A percentile compares a stretch with the other conserved stretches of the same genome.
These are phyloP conservation scores for Cryptococcus sp. DNA, from an alignment of 1,284 basidiomycete genomes.

Conservation along the genomic window DNA sequence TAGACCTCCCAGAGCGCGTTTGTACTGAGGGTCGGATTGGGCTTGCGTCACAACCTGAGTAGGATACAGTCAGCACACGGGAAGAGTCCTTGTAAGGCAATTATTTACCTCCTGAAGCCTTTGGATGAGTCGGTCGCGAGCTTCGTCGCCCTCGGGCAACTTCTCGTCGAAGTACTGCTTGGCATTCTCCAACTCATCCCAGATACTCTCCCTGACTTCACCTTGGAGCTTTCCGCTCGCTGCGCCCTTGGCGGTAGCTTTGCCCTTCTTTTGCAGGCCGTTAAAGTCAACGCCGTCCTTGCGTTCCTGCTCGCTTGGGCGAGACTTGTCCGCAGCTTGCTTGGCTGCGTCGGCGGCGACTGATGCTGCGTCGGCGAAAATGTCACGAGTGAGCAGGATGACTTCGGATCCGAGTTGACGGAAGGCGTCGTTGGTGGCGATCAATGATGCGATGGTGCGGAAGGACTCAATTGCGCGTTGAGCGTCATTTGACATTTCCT, in stretches of 20 bases:
- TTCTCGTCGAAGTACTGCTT: conserved; percentile 55
- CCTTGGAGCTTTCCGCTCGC: conserved; percentile 44
- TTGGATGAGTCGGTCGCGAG: conserved; percentile 54
- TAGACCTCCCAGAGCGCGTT: conserved; percentile 52
- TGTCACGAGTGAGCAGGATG: conserved; percentile 52
- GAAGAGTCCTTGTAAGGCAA: not conserved
- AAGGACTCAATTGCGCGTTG: conserved; percentile 51
- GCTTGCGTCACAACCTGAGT: conserved; percentile 40
- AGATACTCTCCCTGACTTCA: conserved; percentile 39
- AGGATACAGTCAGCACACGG: conserved; percentile 20
- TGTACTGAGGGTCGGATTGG: conserved; percentile 53
- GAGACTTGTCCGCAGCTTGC: conserved; percentile 41
- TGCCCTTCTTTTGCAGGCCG: conserved; percentile 48
- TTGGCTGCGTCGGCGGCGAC: conserved; percentile 42
- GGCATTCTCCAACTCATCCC: conserved; percentile 39
- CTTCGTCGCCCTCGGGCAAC: conserved; percentile 54
- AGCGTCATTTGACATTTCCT: conserved; percentile 51
- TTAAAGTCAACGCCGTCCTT: conserved; percentile 50
- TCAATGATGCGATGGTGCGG: conserved; percentile 52
- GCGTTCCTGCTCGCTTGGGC: conserved; percentile 48
- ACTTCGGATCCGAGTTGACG: conserved; percentile 53
- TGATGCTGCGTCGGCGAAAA: conserved; percentile 54
- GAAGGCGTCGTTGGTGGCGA: conserved; percentile 54
- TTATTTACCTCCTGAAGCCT: conserved; percentile 50
- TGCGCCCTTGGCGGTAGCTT: conserved; percentile 46